These are phyloP conservation scores for Aspergillus costaricaensis DNA, from an alignment of 2,329 filamentous ascomycete species.

Conservation along the genomic window DNA sequence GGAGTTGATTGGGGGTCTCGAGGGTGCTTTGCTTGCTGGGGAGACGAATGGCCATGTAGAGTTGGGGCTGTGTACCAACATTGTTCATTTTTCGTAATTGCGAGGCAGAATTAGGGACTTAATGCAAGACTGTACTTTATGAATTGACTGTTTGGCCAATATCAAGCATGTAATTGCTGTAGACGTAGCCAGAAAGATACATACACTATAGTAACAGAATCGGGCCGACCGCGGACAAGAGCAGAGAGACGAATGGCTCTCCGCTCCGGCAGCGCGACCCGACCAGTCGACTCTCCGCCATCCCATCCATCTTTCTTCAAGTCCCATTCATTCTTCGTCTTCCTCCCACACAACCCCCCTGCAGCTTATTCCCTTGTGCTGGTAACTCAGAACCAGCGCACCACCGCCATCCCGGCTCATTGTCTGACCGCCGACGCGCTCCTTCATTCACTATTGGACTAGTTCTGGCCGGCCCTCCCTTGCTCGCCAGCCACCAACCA, in stretches of 20 bases:
- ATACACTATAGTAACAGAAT: background rate
- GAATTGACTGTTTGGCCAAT: background rate
- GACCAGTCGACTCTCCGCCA: background rate
- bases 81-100: background rate
- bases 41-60: background rate
- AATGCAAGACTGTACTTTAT: background rate
- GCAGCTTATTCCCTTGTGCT: background rate
- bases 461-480: conserved; percentile 2
- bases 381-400: background rate
- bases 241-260: background rate
- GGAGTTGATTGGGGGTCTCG: background rate
- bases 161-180: background rate
- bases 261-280: background rate
- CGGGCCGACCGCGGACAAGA: conserved; percentile 6
- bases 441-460: conserved; percentile 3
- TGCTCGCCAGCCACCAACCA: conserved; percentile 23
- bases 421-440: background rate
- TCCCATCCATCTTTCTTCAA: background rate
- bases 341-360: background rate
- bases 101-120: background rate
- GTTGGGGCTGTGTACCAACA: conserved; percentile 1
- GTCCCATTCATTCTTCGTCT: background rate
- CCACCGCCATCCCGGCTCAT: background rate
- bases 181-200: background rate
- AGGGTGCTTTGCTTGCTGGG: background rate